Evolutionary conservation across 2,329 filamentous ascomycete species (phyloP), one percentile per base, ranked within the genome.

Genomic region (Amesomyces nigricolor): DNA sequence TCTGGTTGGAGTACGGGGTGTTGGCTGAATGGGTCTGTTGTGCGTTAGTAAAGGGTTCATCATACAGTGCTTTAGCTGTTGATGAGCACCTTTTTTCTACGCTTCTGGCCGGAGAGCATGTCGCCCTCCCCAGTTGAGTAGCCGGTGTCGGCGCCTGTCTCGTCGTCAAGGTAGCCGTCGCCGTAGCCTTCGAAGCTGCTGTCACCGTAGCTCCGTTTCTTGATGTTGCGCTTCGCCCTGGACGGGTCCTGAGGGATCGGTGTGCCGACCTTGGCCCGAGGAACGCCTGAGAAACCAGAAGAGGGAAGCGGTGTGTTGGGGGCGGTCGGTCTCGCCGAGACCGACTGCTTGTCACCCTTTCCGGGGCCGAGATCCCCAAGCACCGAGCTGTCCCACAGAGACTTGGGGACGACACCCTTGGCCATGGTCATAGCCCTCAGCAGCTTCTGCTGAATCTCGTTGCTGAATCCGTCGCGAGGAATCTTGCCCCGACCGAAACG

Each of bases 171-270:
- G 62, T 78, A 89, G 35, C 85, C 84, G 62, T 90, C 86, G 44
- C 82, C 80, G 64, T 91, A 91, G 42, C 88, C 87, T 64, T 87
- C 83, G 65, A 81, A 91, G 64, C 85, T 88, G 63, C 78, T 80
- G 61, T 91, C 88, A 39, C 85, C 83, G 66, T 91, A 91, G 59
- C 84, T 81, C 47, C 88, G 80, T 76, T 91, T 91, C 74, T 87
- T 89, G 59, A 81, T 78, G 53, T 77, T 75, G 47, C 88, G 79
- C 63, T 85, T 83, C 35, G 86, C 82, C 53, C 87, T 47, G 39
- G 45, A 29, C 2, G 51, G 77, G 53, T 81, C 77, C 32, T 76
- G 69, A n/a, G 67, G 70, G 19, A 69, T 57, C 40, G 72, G 71
- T 47, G 65, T 70, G 53, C 65, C 69, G 30, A 63, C 66, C 67